Percentiles rank a stretch among this genome's conserved stretches.
Conservation (phyloP, 2,329 filamentous ascomycete genomes). For the Corinectria fuckeliana region DNA sequence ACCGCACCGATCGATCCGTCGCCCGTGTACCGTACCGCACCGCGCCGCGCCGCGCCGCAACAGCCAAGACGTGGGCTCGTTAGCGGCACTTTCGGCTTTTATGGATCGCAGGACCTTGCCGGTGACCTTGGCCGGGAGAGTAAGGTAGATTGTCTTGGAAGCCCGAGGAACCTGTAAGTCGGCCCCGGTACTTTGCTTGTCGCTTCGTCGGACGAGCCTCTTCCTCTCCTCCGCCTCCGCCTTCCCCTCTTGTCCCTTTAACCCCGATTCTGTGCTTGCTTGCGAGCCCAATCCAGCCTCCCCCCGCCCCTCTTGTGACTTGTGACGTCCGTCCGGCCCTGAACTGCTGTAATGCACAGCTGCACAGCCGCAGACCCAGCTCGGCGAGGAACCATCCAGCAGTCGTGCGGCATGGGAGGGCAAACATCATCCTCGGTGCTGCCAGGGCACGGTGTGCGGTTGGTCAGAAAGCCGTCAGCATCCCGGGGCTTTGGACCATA, state of each 20-base stretch:
- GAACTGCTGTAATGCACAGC: not conserved
- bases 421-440: not conserved
- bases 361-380: not conserved
- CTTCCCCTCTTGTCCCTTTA: too few relatives aligned
- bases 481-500: slow-evolving; percentile 20
- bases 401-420: not conserved
- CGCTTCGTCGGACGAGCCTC: slow-evolving; percentile 17
- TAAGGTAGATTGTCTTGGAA: not conserved
- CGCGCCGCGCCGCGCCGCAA: not conserved
- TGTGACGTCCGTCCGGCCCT: too few relatives aligned
- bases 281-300: not conserved
- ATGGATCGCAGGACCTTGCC: slow-evolving; percentile 22
- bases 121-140: slow-evolving; percentile 4
- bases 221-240: not conserved
- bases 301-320: not conserved
- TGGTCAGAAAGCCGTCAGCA: slow-evolving; percentile 23
- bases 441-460: slow-evolving; percentile 26
- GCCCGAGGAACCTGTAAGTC: not conserved
- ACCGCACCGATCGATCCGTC: slow-evolving; percentile 3
- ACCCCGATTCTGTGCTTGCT: not conserved
- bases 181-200: not conserved
- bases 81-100: slow-evolving; percentile 33
- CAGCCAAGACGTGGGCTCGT: slow-evolving; percentile 5
- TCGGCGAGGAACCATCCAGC: not conserved
- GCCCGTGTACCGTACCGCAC: slow-evolving; percentile 3